Conservation (phyloP, 371 early-diverging fungal genomes). For the Sporodiniella umbellata region DNA sequence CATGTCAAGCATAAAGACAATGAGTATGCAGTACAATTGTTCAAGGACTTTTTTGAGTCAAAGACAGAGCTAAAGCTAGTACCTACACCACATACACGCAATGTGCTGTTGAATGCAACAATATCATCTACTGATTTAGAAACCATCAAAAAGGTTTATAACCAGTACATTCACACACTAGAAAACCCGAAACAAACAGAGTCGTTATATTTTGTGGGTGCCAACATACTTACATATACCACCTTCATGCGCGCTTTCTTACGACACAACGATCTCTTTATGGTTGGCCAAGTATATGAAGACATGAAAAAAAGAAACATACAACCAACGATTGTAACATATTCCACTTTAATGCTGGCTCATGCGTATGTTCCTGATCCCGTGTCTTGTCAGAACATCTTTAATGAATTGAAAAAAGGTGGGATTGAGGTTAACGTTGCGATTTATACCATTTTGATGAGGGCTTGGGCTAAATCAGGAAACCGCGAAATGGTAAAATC, state of each 20-base stretch:
- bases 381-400: conserved; percentile 29
- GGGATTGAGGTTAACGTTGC: conserved; percentile 31
- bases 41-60: conserved; percentile 27
- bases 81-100: conserved; percentile 32
- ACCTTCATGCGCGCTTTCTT: conserved; percentile 50
- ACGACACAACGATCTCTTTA: conserved; percentile 28
- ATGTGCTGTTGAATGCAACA: conserved; percentile 39
- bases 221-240: conserved; percentile 40
- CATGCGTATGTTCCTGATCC: conserved; percentile 47
- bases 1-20: conserved; percentile 47
- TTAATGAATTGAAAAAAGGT: conserved; percentile 25
- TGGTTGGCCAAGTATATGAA: conserved; percentile 38
- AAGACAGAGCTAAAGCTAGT: neutral
- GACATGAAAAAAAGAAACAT: conserved; percentile 35
- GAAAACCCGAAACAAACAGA: conserved; percentile 1
- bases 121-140: conserved; percentile 20
- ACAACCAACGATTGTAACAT: conserved; percentile 39
- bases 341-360: conserved; percentile 42
- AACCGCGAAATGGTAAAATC: conserved; percentile 32
- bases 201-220: conserved; percentile 14
- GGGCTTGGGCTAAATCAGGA: conserved; percentile 44
- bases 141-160: conserved; percentile 26
- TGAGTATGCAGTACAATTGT: conserved; percentile 30
- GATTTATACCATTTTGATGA: conserved; percentile 43
- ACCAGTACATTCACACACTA: conserved; percentile 19